Evolutionary conservation across 108 stramenopile species (phyloP), one percentile per base, ranked within the genome.

Genomic region (Skeletonema grethae): DNA sequence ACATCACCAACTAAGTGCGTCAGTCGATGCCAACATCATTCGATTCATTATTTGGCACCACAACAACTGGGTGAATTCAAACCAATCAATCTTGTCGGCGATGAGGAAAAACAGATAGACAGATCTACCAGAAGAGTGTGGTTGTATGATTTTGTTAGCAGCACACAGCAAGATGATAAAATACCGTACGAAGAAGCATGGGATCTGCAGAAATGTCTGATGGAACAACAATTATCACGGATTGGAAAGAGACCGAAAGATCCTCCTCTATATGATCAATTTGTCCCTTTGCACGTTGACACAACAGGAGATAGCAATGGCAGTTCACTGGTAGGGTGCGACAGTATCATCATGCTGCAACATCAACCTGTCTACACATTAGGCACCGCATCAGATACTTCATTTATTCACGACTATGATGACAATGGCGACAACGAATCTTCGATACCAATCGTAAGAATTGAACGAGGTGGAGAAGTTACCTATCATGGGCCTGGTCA

Each of bases 401-500:
- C 81, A 13, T 91, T 85, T 53, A 80, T 94, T 72, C 74, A 55
- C 24, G 69, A 57, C 18, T 60, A 69, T 61, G 70, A 77, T 39
- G 63, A 75, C 15, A 30, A 39, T 55, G 36, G 31, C 18, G 48
- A 24, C 18, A 22, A 24, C 5, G 61, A 48, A 38, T 71, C 58
- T 46, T 9, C 62, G 8, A 85, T 93, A 20, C 85, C 82, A 12
- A 78, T 85, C 1, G 72, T 93, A 38, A 84, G 95, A 28, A 94
- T 94, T 61, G 97, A 98, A 69, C 81, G 99, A 63, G 99, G 99
- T 10, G 99, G 99, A 6, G 97, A 98, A 65, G 97, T 98, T 11
- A 99, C 99, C 4, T 99, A 92, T 63, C 99, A 99, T 80, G 97
- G 99, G 9, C 99, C 99, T 10, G 99, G 97, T 12, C 99, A 99